phyloP scores from a whole-genome alignment of 1,139 yeast genomes.

The Pichia sp. region DNA sequence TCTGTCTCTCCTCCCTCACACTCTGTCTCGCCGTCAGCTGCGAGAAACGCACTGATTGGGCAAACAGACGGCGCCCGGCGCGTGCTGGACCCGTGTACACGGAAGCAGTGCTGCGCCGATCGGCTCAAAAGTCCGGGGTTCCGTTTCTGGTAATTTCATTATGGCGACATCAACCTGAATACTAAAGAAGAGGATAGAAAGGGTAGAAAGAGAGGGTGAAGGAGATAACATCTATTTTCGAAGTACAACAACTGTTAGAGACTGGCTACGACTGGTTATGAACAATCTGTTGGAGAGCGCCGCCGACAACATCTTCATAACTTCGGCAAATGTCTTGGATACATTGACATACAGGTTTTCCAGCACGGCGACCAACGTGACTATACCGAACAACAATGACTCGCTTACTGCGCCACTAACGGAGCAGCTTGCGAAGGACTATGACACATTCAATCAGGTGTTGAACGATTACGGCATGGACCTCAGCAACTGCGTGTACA shows the following conservation, averaged over 20 bases:
- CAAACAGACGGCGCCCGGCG: background rate
- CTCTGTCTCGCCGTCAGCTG: background rate
- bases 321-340: constrained; percentile 30
- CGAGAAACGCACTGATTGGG: constrained; percentile 5
- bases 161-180: background rate
- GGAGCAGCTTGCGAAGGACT: constrained; percentile 27
- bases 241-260: background rate
- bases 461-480: constrained; percentile 36
- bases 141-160: background rate
- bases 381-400: constrained; percentile 33
- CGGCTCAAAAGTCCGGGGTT: background rate
- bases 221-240: background rate
- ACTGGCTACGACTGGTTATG: constrained; percentile 17
- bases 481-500: constrained; percentile 32
- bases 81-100: background rate
- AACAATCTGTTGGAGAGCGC: constrained; percentile 27
- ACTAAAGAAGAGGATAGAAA: background rate
- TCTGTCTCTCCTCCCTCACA: background rate
- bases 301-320: constrained; percentile 29
- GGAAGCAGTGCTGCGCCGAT: background rate
- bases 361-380: constrained; percentile 22
- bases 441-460: constrained; percentile 32
- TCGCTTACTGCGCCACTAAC: constrained; percentile 25
- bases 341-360: constrained; percentile 29
- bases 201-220: background rate